Conservation (phyloP, 495 filamentous ascomycete species). For the Rusavskia elegans region DNA sequence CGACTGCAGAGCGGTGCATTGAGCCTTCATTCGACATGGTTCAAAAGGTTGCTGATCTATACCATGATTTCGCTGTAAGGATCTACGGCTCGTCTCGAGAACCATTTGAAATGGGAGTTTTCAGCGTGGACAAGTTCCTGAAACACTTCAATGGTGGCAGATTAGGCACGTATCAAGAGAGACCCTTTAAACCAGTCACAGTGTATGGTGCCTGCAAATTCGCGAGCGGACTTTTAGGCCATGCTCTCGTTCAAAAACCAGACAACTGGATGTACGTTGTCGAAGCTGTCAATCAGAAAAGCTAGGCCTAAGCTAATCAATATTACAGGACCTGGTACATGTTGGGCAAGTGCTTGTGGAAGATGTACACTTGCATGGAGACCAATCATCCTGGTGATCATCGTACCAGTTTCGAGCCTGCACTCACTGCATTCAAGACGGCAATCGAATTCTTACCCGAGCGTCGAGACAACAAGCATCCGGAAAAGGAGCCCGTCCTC, state of each 20-base stretch:
- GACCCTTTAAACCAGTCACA: conserved; percentile 56
- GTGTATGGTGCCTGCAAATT: conserved; percentile 75
- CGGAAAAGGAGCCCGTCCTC: conserved; percentile 60
- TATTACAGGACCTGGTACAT: conserved; percentile 59
- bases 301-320: conserved; percentile 4
- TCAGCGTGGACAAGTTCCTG: conserved; percentile 55
- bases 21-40: conserved; percentile 45
- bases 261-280: conserved; percentile 67
- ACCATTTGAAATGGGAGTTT: conserved; percentile 80
- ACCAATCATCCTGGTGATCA: conserved; percentile 27
- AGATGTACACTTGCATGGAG: conserved; percentile 62
- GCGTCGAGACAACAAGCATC: conserved; percentile 48
- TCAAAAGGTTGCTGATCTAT: conserved; percentile 64
- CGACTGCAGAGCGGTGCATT: conserved; percentile 47
- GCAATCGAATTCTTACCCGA: conserved; percentile 70
- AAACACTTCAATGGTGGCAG: conserved; percentile 51
- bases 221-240: conserved; percentile 61
- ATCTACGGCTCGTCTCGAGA: conserved; percentile 83
- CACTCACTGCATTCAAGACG: conserved; percentile 54
- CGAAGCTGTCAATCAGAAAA: not conserved
- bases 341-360: conserved; percentile 89
- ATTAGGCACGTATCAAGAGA: conserved; percentile 57
- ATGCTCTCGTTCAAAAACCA: conserved; percentile 56
- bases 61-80: conserved; percentile 76
- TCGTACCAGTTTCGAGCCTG: conserved; percentile 34